A percentile compares a stretch with the other conserved stretches of the same genome.
phyloP scores from a whole-genome alignment of 768 basidiomycete species.

The Tubosaeta sp. region DNA sequence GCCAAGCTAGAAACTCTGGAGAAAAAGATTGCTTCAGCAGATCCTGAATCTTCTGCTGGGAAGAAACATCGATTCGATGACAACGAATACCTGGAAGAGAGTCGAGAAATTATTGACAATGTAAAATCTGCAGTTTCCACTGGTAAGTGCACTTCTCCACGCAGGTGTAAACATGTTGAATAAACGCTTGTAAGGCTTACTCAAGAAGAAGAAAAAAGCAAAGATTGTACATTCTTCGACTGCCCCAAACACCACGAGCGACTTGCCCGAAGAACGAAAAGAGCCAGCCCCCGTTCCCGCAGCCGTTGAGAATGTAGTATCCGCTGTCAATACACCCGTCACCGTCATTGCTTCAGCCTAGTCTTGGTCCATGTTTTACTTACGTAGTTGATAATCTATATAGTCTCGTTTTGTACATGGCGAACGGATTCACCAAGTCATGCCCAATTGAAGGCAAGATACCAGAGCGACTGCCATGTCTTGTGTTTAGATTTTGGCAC shows the following conservation, averaged over 20 bases:
- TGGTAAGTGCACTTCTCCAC: constrained; percentile 44
- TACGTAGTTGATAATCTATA: neutral
- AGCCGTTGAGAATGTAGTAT: neutral
- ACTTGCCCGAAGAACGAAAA: constrained; percentile 5
- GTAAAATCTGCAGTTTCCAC: constrained; percentile 88
- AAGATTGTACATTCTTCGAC: constrained; percentile 35
- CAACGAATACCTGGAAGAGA: constrained; percentile 87
- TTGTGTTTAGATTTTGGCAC: neutral
- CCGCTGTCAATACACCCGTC: constrained; percentile 1
- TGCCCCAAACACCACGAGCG: constrained; percentile 22
- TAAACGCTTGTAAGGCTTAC: constrained; percentile 46
- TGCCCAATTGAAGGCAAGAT: neutral
- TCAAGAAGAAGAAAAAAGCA: constrained; percentile 75
- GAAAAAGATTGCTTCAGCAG: constrained; percentile 53
- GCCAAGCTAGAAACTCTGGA: constrained; percentile 84
- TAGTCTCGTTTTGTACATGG: neutral
- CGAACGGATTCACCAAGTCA: neutral
- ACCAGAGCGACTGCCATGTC: neutral
- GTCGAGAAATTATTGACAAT: constrained; percentile 82
- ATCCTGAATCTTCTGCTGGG: constrained; percentile 51
- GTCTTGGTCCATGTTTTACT: neutral
- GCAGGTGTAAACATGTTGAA: neutral
- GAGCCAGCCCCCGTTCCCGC: neutral
- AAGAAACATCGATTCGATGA: constrained; percentile 92
- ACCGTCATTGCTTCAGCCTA: constrained; percentile 15